Percentiles rank a stretch among this genome's conserved stretches.
Evolutionary conservation across 495 filamentous ascomycete species (phyloP).

Genomic region (Pseudoneurospora amorphoporcata): DNA sequence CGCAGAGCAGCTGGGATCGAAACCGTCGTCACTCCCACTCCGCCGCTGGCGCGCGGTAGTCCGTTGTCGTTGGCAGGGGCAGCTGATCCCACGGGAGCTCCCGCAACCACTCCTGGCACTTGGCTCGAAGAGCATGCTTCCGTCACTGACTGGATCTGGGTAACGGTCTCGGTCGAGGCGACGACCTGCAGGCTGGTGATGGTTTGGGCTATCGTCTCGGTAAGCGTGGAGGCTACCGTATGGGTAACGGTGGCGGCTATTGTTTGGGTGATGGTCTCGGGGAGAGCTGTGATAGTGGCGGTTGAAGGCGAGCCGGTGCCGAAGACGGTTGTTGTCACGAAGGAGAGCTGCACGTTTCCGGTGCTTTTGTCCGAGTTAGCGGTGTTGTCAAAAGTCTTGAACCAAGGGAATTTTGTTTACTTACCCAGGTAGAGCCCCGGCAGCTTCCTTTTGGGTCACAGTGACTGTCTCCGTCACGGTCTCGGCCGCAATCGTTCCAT

Average conservation of each 20-base stretch:
- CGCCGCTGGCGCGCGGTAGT: conserved; percentile 10
- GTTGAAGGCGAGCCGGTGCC: conserved; percentile 23
- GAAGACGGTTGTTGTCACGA: conserved; percentile 29
- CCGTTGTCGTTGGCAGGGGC: neutral
- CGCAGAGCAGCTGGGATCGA: conserved; percentile 11
- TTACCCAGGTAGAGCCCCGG: conserved; percentile 1
- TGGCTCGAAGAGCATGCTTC: neutral
- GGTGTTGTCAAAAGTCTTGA: neutral
- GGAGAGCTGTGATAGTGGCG: conserved; percentile 31
- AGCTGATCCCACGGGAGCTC: conserved; percentile 1
- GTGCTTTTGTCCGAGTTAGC: neutral
- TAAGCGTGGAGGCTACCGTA: conserved; percentile 2
- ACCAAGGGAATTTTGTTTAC: neutral
- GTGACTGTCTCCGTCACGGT: conserved; percentile 24
- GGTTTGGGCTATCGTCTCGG: neutral
- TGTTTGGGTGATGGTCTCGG: conserved; percentile 29
- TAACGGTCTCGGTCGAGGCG: neutral
- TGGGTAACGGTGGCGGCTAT: conserved; percentile 12
- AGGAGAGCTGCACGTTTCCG: conserved; percentile 21
- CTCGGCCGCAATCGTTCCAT: conserved; percentile 18
- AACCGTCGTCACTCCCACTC: conserved; percentile 20
- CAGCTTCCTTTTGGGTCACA: conserved; percentile 11
- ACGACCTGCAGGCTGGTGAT: neutral
- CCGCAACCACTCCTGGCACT: neutral
- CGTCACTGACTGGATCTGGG: neutral